phyloP scores from a whole-genome alignment of 1,284 basidiomycete genomes.

The Malassezia yamatoensis region DNA sequence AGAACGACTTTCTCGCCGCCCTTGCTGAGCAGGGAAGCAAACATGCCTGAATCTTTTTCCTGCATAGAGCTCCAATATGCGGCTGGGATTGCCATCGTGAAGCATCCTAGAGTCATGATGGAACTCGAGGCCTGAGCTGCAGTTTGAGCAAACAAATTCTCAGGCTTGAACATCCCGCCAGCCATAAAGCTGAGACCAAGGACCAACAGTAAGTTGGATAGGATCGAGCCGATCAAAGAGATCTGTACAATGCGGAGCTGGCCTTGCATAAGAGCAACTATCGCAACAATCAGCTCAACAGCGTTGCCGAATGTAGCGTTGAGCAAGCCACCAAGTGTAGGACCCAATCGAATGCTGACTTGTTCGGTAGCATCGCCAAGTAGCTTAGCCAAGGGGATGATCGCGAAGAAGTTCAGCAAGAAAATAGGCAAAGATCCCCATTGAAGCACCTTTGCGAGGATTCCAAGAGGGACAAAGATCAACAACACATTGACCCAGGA shows the following conservation, averaged over 20 bases:
- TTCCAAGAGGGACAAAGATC: conserved; percentile 44
- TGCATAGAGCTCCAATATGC: conserved; percentile 57
- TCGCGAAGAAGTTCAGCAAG: conserved; percentile 44
- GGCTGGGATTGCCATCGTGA: conserved; percentile 83
- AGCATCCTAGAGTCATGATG: conserved; percentile 77
- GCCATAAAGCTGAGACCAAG: conserved; percentile 42
- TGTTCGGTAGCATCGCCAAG: conserved; percentile 46
- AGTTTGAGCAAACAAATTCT: conserved; percentile 43
- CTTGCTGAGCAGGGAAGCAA: neutral
- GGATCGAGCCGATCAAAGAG: conserved; percentile 40
- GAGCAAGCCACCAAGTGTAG: conserved; percentile 42
- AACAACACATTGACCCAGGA: conserved; percentile 41
- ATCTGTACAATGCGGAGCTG: conserved; percentile 46
- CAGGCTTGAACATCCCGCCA: conserved; percentile 42
- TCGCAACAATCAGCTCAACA: conserved; percentile 48
- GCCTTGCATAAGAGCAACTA: conserved; percentile 71
- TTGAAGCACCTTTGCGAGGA: conserved; percentile 33
- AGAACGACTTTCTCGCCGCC: conserved; percentile 8
- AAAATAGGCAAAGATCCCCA: conserved; percentile 43
- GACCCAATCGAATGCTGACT: conserved; percentile 34
- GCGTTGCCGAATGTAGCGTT: conserved; percentile 48
- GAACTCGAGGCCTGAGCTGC: conserved; percentile 43
- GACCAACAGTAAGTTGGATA: conserved; percentile 44
- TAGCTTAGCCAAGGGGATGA: conserved; percentile 46
- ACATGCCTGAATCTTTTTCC: conserved; percentile 1